A percentile compares a stretch with the other conserved stretches of the same genome.
These are phyloP conservation scores for Umbilicaria muhlenbergii DNA, from an alignment of 495 filamentous ascomycete genomes.

Conservation along the genomic window DNA sequence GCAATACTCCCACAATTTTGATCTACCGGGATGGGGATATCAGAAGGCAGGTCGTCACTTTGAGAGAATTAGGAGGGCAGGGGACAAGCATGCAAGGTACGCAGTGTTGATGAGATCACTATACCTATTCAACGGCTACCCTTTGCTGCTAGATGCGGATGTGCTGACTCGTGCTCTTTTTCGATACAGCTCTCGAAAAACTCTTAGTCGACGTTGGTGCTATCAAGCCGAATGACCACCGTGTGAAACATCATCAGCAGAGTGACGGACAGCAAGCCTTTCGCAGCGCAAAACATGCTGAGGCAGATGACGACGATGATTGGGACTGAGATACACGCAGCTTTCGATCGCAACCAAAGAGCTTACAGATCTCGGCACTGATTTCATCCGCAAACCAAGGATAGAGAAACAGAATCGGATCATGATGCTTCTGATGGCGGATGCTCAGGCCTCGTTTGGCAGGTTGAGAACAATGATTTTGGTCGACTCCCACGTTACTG, in stretches of 20 bases:
- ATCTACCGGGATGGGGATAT: slow-evolving; percentile 89
- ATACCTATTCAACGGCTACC: neutral
- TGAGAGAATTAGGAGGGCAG: slow-evolving; percentile 60
- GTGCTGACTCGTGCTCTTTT: neutral
- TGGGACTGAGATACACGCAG: slow-evolving; percentile 43
- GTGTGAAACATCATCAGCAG: slow-evolving; percentile 42
- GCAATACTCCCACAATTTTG: slow-evolving; percentile 86
- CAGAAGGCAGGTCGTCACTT: slow-evolving; percentile 68
- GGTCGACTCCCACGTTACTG: too few relatives aligned
- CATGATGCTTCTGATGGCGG: too few relatives aligned
- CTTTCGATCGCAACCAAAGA: too few relatives aligned
- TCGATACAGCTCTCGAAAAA: slow-evolving; percentile 43
- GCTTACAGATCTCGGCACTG: too few relatives aligned
- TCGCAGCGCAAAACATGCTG: slow-evolving; percentile 18
- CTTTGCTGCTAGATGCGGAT: neutral
- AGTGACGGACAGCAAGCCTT: slow-evolving; percentile 25
- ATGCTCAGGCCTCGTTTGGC: too few relatives aligned
- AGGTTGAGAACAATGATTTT: too few relatives aligned
- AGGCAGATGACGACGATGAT: slow-evolving; percentile 57
- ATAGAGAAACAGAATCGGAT: too few relatives aligned
- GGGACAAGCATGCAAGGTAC: slow-evolving; percentile 49
- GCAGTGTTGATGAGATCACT: slow-evolving; percentile 2
- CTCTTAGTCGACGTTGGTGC: slow-evolving; percentile 73
- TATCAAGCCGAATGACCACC: slow-evolving; percentile 56
- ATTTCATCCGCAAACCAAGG: too few relatives aligned